These are phyloP conservation scores for Aspergillus melleus DNA, from an alignment of 2,329 filamentous ascomycete species.

Conservation along the genomic window DNA sequence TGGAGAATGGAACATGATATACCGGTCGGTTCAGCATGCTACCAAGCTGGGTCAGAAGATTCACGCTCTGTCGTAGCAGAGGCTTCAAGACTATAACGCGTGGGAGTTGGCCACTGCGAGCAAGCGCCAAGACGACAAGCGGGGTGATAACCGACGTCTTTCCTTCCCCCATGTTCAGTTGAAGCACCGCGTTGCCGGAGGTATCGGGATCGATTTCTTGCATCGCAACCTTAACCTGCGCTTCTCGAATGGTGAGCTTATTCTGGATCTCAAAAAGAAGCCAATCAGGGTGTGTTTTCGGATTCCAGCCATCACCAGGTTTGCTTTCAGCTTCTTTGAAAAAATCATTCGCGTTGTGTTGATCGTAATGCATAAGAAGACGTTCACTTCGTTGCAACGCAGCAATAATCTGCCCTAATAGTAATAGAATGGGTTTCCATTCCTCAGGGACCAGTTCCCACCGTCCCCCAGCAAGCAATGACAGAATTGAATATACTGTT, in stretches of 20 bases:
- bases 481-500: constrained; percentile 1
- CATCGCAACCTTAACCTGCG: neutral
- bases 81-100: constrained; percentile 8
- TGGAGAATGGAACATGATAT: constrained; percentile 9
- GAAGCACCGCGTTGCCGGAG: neutral
- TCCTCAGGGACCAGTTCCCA: constrained; percentile 4
- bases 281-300: constrained; percentile 5
- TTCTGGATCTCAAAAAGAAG: constrained; percentile 12
- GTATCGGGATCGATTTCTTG: neutral
- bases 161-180: constrained; percentile 9
- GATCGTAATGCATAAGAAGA: constrained; percentile 5
- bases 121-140: neutral
- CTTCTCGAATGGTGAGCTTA: constrained; percentile 5
- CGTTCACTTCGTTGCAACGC: constrained; percentile 8
- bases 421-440: constrained; percentile 7
- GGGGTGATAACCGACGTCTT: constrained; percentile 9
- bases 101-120: neutral
- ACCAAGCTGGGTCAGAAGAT: constrained; percentile 3
- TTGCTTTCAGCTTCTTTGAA: constrained; percentile 10
- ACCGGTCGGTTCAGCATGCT: constrained; percentile 4
- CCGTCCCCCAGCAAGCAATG: constrained; percentile 1
- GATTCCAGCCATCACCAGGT: constrained; percentile 2
- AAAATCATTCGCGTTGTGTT: constrained; percentile 8
- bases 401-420: constrained; percentile 6
- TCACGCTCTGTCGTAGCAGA: constrained; percentile 7